These are phyloP conservation scores for Candida tunisiensis DNA, from an alignment of 1,139 yeast species.

Conservation along the genomic window DNA sequence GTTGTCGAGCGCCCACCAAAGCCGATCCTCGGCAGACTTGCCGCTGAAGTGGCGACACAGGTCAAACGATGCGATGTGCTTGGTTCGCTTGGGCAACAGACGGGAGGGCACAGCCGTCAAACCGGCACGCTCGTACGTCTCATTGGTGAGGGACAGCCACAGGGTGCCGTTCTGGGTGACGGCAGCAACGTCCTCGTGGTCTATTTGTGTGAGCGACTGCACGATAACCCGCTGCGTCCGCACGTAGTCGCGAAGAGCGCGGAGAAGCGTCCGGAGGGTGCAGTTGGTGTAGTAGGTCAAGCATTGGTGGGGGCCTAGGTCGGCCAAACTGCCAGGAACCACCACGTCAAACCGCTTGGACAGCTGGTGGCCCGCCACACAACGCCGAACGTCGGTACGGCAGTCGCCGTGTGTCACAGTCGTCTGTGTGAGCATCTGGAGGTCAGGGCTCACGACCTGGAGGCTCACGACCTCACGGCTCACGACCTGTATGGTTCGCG, in stretches of 20 bases:
- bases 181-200: slow-evolving; percentile 19
- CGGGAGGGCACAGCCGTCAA: slow-evolving; percentile 12
- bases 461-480: no score
- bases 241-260: slow-evolving; percentile 1
- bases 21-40: slow-evolving; percentile 12
- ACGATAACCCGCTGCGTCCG: slow-evolving; percentile 2
- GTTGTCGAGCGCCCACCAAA: slow-evolving; percentile 24
- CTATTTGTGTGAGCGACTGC: slow-evolving; percentile 7
- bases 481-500: no score
- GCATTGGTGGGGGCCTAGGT: slow-evolving; percentile 2
- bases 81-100: slow-evolving; percentile 1
- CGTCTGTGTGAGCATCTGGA: no score
- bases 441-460: no score
- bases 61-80: background rate
- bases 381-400: no score
- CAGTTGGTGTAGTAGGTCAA: no score
- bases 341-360: background rate
- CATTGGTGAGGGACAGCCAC: slow-evolving; percentile 16
- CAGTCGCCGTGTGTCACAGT: no score
- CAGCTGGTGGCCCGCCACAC: no score
- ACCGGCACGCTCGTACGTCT: slow-evolving; percentile 18
- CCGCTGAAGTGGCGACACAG: slow-evolving; percentile 1
- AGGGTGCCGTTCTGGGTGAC: slow-evolving; percentile 15
- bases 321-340: slow-evolving; percentile 1
- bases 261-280: no score